Evolutionary conservation across 129 eudicot genomes (phyloP).

Genomic region (Gnaphalium uliginosum): DNA sequence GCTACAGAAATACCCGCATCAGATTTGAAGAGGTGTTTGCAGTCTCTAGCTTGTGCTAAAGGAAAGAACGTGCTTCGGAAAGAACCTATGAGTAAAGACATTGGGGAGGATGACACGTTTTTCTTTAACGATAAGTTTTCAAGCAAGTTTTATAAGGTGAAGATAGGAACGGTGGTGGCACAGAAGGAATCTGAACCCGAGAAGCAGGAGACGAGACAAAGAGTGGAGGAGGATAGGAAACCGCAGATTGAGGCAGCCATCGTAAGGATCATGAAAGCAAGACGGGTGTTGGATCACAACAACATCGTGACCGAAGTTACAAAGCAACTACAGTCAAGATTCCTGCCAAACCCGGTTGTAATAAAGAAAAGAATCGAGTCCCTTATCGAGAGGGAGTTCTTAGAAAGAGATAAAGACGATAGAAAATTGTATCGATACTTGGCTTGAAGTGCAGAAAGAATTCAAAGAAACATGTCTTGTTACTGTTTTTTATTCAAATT

Average conservation of each 20-base stretch:
- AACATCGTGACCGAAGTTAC: constrained; percentile 42
- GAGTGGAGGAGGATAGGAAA: constrained; percentile 52
- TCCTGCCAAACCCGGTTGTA: constrained; percentile 25
- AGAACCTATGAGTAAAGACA: constrained; percentile 39
- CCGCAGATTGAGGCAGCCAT: constrained; percentile 55
- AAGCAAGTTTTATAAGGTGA: constrained; percentile 30
- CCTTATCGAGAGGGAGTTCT: constrained; percentile 48
- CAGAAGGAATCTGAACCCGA: constrained; percentile 31
- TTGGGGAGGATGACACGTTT: not conserved
- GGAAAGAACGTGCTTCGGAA: constrained; percentile 51
- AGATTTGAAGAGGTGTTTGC: constrained; percentile 55
- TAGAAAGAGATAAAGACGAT: constrained; percentile 50
- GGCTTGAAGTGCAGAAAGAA: constrained; percentile 24
- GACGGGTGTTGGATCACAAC: constrained; percentile 47
- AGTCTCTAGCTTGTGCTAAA: constrained; percentile 54
- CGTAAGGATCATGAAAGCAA: constrained; percentile 50
- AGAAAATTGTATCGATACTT: constrained; percentile 35
- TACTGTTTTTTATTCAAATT: not conserved
- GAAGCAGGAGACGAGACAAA: constrained; percentile 23
- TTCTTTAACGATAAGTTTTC: constrained; percentile 22
- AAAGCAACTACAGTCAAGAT: constrained; percentile 21
- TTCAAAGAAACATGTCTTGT: not conserved
- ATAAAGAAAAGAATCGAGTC: constrained; percentile 53
- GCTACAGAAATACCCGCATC: constrained; percentile 49
- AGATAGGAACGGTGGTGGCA: constrained; percentile 23